These are phyloP conservation scores for Cordyceps tenuipes DNA, from an alignment of 2,329 filamentous ascomycete genomes.

Conservation along the genomic window DNA sequence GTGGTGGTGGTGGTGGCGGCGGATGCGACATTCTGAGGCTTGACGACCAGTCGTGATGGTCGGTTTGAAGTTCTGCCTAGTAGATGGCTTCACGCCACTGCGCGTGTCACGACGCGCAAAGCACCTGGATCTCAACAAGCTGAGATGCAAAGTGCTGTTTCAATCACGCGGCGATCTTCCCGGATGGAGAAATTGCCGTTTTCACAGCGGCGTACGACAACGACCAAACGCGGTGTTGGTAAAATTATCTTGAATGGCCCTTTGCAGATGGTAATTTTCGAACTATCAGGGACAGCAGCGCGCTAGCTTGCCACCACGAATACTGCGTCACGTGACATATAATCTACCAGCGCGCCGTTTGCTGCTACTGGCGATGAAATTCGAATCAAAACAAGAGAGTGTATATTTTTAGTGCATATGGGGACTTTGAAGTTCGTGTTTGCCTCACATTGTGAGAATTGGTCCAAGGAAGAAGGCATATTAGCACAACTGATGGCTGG, in stretches of 20 bases:
- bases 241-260: slow-evolving; percentile 11
- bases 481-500: no score
- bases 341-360: not conserved
- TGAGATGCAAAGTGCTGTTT: slow-evolving; percentile 10
- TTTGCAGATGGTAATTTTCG: slow-evolving; percentile 26
- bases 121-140: not conserved
- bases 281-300: not conserved
- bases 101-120: slow-evolving; percentile 27
- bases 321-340: slow-evolving; percentile 6
- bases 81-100: slow-evolving; percentile 25
- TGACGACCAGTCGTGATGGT: slow-evolving; percentile 16
- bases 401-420: not conserved
- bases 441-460: no score
- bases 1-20: slow-evolving; percentile 49
- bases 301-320: slow-evolving; percentile 2
- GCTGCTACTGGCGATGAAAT: not conserved
- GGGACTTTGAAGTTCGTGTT: no score
- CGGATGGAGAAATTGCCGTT: slow-evolving; percentile 20
- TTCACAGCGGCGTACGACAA: slow-evolving; percentile 22
- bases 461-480: no score
- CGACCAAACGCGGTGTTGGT: slow-evolving; percentile 23
- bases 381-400: not conserved
- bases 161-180: slow-evolving; percentile 9
- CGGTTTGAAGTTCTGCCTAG: slow-evolving; percentile 13
- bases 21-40: slow-evolving; percentile 40